These are phyloP conservation scores for Aspergillus mulundensis DNA, from an alignment of 495 filamentous ascomycete species.

Conservation along the genomic window DNA sequence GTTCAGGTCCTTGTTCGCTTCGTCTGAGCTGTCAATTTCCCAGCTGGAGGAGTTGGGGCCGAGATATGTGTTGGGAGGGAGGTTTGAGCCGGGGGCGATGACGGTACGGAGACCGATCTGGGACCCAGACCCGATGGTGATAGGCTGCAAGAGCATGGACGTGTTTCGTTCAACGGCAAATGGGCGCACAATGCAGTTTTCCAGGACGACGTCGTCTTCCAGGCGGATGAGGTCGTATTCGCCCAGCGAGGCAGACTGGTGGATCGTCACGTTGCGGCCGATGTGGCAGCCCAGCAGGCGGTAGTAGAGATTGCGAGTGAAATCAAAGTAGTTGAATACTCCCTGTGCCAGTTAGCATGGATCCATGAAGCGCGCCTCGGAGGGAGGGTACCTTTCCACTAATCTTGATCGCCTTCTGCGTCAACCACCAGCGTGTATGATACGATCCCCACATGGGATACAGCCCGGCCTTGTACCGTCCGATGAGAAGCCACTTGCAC, in stretches of 20 bases:
- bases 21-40: neutral
- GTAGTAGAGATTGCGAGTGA: neutral
- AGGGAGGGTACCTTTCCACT: neutral
- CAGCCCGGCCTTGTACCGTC: neutral
- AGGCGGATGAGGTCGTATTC: conserved; percentile 3
- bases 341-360: no score
- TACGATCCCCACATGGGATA: conserved; percentile 5
- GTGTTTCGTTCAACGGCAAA: conserved; percentile 6
- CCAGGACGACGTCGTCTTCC: neutral
- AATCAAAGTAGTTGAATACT: conserved; percentile 5
- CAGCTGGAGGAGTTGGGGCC: conserved; percentile 1
- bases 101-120: conserved; percentile 1
- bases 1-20: neutral
- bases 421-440: conserved; percentile 4
- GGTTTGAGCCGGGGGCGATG: neutral
- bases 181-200: conserved; percentile 1
- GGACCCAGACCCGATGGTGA: neutral
- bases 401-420: neutral
- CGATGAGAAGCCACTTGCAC: neutral
- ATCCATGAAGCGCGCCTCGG: no score
- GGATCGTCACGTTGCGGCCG: neutral
- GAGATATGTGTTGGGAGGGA: neutral
- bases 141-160: conserved; percentile 1
- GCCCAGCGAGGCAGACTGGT: conserved; percentile 1
- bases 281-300: neutral